These are phyloP conservation scores for Lophiotrema nucula DNA, from an alignment of 495 filamentous ascomycete genomes.

Conservation along the genomic window DNA sequence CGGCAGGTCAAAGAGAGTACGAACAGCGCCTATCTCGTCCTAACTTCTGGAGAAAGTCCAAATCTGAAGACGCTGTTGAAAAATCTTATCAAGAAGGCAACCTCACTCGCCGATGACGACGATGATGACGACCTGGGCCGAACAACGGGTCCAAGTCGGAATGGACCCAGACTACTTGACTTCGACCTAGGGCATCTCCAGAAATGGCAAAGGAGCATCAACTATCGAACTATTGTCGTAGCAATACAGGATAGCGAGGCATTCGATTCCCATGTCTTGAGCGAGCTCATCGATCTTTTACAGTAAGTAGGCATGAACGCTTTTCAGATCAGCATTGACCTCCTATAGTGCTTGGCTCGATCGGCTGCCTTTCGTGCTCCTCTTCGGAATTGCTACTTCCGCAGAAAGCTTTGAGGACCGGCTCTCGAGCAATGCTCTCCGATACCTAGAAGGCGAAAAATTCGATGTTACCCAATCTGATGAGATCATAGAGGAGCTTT, in stretches of 20 bases:
- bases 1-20: constrained; percentile 50
- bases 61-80: constrained; percentile 84
- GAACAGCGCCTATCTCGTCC: constrained; percentile 55
- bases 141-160: constrained; percentile 11
- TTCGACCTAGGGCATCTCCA: constrained; percentile 87
- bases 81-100: constrained; percentile 73
- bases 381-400: constrained; percentile 89
- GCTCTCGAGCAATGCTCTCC: constrained; percentile 70
- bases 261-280: constrained; percentile 76
- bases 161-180: constrained; percentile 73
- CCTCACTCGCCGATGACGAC: constrained; percentile 50
- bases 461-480: constrained; percentile 81
- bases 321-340: constrained; percentile 6
- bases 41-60: constrained; percentile 73
- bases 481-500: constrained; percentile 74
- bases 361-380: constrained; percentile 82
- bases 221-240: constrained; percentile 64
- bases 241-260: constrained; percentile 90
- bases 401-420: constrained; percentile 84
- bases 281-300: constrained; percentile 74
- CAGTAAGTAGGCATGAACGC: constrained; percentile 51
- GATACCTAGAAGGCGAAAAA: constrained; percentile 68
- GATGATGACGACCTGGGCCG: constrained; percentile 43
- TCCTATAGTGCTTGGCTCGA: constrained; percentile 71
- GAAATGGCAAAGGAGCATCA: constrained; percentile 58